Base-by-base conservation (phyloP, 768 basidiomycete genomes). In the Dentipellis fragilis region DNA sequence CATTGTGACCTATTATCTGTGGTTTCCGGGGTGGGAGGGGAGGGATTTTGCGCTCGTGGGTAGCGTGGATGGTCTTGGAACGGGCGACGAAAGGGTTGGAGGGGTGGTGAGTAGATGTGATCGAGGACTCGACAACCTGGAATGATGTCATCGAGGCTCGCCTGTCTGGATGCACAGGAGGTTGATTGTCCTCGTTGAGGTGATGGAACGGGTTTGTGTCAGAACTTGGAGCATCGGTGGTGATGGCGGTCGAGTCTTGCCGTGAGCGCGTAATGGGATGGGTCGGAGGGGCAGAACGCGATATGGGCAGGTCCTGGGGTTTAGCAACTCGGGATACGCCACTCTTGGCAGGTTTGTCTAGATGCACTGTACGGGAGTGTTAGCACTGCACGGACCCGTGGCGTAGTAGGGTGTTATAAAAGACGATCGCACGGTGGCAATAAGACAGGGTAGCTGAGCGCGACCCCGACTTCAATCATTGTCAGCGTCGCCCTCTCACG, bases 11-110 rank as follows among this genome's bases (percentile, higher is more conserved):
- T 19, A 16, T 16, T 8, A 19, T 10, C 42, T 16, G 29, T 29
- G 51, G 54, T 47, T 57, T 52, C 35, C 66, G 65, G 42, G 59
- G 63, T 29, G 62, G 54, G 22, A 63, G 47, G 51, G 64, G 54
- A 16, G 54, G 40, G 49, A 58, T 22, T 39, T 55, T 62, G 55
- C 59, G 57, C 8, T 49, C 19, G 4, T 14, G n/a, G 7, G 22
- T 46, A n/a, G 22, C 23, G 45, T 53, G 52, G 29, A 53, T 42
- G 16, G 52, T 54, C 22, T 54, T 46, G 2, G 60, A 48, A 14
- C 62, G 62, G 8, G 57, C 29, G 4, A 63, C 51, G 39, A 63
- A 63, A 9, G 62, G 62, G 21, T 63, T 63, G 19, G 60, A 59
- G 17, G 58, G 17, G 19, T 61, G 60, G 49, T 63, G 55, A n/a